Base-by-base conservation (phyloP, 179 eudicot species). In the Spinacia oleracea region DNA sequence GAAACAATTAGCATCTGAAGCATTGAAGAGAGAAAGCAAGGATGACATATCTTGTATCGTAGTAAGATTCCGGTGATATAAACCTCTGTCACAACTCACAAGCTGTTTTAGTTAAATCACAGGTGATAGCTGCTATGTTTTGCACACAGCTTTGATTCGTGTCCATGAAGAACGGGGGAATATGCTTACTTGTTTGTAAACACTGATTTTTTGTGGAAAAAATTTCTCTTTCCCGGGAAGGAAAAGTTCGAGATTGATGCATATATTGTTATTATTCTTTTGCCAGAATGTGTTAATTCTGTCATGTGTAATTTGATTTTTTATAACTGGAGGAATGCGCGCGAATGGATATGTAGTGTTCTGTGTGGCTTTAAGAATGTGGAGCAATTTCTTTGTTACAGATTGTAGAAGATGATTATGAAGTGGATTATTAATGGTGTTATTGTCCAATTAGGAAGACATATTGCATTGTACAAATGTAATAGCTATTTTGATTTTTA, bases 41-140 rank as follows among this genome's bases (percentile, higher is more conserved):
- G 89, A 87, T 53, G 89, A 87, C 71, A 87, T 87, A 25, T 87
- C 89, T 2, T 81, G 87, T 51, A 72, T 87, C 21, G 89, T 87
- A 25, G 89, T 87, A 31, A 87, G 88, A 76, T 85, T 87, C 38
- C 81, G 78, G 60, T 84, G 84, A 84, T 69, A 63, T 27, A 50
- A 67, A 66, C 72, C 0, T 59, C 35, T n/a, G n/a, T n/a, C n/a
- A n/a, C n/a, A n/a, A n/a, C n/a, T 35, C 25, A 51, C 75, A 48
- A 25, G 66, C 60, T 58, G 38, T 78, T 16, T 42, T 23, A 81
- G 58, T 34, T 72, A 16, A 55, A 42, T 40, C 27, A 68, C 45
- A 29, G 45, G 20, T 18, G 25, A n/a, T 29, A 43, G 78, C 56
- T 23, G 59, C 70, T 27, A 23, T 63, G 12, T 75, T 75, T 38